These are phyloP conservation scores for Serendipita vermifera DNA, from an alignment of 768 basidiomycete species.

Conservation along the genomic window DNA sequence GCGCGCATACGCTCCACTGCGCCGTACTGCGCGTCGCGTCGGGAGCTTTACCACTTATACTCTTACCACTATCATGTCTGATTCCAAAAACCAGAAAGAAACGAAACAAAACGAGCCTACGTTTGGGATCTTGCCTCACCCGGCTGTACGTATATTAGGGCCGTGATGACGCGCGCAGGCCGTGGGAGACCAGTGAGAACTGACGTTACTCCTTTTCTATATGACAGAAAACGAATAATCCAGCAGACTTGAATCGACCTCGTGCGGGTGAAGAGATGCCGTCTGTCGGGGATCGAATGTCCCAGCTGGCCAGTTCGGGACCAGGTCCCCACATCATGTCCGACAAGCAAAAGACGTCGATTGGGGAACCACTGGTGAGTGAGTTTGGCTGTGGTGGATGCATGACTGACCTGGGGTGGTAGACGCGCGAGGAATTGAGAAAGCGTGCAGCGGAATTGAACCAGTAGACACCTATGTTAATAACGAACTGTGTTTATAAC, in stretches of 20 bases:
- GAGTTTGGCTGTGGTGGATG: not conserved
- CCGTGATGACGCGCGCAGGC: not conserved
- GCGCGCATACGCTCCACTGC: no score
- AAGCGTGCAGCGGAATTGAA: slow-evolving; percentile 5
- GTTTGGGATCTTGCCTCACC: not conserved
- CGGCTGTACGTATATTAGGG: not conserved
- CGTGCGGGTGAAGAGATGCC: no score
- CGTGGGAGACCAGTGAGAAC: not conserved
- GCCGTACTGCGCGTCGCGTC: no score
- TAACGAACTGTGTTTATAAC: no score
- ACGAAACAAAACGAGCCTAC: slow-evolving; percentile 1
- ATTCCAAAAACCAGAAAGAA: not conserved
- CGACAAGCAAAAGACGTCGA: not conserved
- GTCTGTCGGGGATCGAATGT: no score
- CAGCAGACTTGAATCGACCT: not conserved
- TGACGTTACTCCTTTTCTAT: not conserved
- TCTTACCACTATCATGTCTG: no score
- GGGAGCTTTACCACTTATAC: no score
- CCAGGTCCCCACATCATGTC: not conserved
- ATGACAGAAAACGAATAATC: slow-evolving; percentile 7
- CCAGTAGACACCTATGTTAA: no score
- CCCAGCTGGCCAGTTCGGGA: no score
- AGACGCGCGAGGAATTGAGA: slow-evolving; percentile 5
- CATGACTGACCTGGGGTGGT: not conserved
- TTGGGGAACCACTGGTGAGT: not conserved